Evolutionary conservation across 148 eudicot species (phyloP), one percentile per base, ranked within the genome.

Genomic region (Dysphania ambrosioides): DNA sequence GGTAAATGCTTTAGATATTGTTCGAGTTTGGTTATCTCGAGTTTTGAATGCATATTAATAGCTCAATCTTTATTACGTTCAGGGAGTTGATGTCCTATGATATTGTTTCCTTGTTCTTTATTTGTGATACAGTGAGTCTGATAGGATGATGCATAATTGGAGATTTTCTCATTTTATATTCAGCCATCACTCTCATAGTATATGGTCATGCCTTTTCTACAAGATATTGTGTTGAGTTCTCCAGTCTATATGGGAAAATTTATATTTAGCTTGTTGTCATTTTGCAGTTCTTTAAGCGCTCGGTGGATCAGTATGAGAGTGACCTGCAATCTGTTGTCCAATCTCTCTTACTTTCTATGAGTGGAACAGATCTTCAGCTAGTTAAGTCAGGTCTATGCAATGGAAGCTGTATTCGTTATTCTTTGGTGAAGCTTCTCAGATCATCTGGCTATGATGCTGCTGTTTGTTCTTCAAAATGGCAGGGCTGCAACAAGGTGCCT

Each of bases 371-470:
- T 66, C 88, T 91, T 71, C 89, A 82, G 42, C 76, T 84, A 74
- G 83, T 75, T 27, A 89, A 85, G 63, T 73, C 90, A 12, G 92
- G 90, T 64, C 74, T 81, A 3, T 93, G 98, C 78, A 91, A 82
- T 66, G 91, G 87, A 30, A 89, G 94, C 81, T 93, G 98, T 78
- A 83, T 93, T 61, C 84, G 90, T 59, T 88, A 84, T 82, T 80
- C 86, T 49, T 81, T 93, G 74, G 90, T 86, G 35, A 93, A 93
- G 83, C 97, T 89, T 82, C 86, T 93, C 24, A 82, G 89, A 68
- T 84, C 83, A 24, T 89, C 92, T 27, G 97, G 98, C 26, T 93
- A 86, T 76, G 97, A 93, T 83, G 97, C 98, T 68, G 98, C 90
- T 65, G 89, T 93, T 11, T 93, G 98, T 78, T 75, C 82, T 71